A percentile compares a stretch with the other conserved stretches of the same genome.
These are phyloP conservation scores for Yarrowia sp. DNA, from an alignment of 805 yeast genomes.

Conservation along the genomic window DNA sequence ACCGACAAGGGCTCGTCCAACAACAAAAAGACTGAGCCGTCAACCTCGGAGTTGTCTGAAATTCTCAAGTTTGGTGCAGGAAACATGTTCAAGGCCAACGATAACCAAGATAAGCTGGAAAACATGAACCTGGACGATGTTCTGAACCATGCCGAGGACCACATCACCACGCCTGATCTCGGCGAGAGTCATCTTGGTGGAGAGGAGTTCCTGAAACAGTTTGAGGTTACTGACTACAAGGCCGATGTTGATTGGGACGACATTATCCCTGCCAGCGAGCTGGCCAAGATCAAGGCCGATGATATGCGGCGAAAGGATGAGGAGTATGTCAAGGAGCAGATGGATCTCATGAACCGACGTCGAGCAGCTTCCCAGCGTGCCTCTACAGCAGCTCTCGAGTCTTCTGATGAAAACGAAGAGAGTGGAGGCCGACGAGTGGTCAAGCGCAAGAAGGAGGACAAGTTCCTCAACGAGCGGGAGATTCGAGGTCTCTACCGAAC, in stretches of 20 bases:
- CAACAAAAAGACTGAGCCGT: constrained; percentile 67
- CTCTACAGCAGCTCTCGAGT: constrained; percentile 45
- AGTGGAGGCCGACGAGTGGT: constrained; percentile 39
- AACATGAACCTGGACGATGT: constrained; percentile 95
- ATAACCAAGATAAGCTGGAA: constrained; percentile 93
- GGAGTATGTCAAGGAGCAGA: constrained; percentile 79
- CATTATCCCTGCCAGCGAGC: constrained; percentile 92
- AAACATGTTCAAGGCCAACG: constrained; percentile 92
- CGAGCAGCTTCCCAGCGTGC: constrained; percentile 48
- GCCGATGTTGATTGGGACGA: constrained; percentile 99
- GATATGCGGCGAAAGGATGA: constrained; percentile 86
- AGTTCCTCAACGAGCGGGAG: constrained; percentile 72
- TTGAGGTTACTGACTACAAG: constrained; percentile 97
- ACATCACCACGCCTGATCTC: constrained; percentile 89
- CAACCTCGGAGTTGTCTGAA: constrained; percentile 80
- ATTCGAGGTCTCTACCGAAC: constrained; percentile 81
- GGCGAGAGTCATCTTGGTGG: constrained; percentile 99
- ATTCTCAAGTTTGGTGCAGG: constrained; percentile 98
- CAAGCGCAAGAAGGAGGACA: constrained; percentile 41
- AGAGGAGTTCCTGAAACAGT: constrained; percentile 93
- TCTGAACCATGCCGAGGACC: constrained; percentile 94
- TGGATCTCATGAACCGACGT: constrained; percentile 80
- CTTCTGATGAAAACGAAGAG: constrained; percentile 42
- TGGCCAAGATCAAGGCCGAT: constrained; percentile 82
- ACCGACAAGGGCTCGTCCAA: constrained; percentile 63